Evolutionary conservation across 2,329 filamentous ascomycete species (phyloP).

Genomic region (Chaetomiaceae sp.): DNA sequence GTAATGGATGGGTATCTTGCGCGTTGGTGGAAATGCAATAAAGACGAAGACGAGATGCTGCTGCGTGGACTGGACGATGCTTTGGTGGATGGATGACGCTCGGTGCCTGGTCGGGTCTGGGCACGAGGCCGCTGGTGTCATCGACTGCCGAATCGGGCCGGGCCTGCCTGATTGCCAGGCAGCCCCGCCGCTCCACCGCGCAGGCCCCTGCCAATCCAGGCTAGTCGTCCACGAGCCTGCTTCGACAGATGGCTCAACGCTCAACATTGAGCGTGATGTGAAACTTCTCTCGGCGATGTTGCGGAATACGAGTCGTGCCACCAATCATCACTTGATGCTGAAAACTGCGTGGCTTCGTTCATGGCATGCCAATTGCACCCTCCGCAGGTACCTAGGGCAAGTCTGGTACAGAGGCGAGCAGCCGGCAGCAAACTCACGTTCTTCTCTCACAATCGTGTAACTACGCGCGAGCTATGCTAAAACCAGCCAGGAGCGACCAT

Average conservation of each 20-base stretch:
- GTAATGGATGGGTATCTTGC: constrained; percentile 4
- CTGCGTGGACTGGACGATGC: neutral
- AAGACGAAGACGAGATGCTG: neutral
- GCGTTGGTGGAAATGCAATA: neutral
- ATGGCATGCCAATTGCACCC: neutral
- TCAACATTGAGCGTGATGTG: too few relatives aligned
- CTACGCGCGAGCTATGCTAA: constrained; percentile 10
- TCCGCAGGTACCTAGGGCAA: neutral
- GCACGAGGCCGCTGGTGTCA: constrained; percentile 15
- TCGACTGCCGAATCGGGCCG: constrained; percentile 3
- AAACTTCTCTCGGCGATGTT: too few relatives aligned
- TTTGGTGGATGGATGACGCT: neutral
- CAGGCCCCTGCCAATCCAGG: too few relatives aligned
- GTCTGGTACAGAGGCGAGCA: neutral
- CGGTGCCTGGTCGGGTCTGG: constrained; percentile 5
- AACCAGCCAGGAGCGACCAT: constrained; percentile 17
- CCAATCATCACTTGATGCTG: too few relatives aligned
- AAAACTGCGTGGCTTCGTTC: too few relatives aligned
- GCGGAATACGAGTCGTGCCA: too few relatives aligned
- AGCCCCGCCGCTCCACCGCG: too few relatives aligned
- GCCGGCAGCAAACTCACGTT: neutral
- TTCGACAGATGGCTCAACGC: too few relatives aligned
- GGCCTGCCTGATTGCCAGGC: neutral
- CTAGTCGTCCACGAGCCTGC: too few relatives aligned
- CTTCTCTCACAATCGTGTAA: constrained; percentile 1